phyloP scores from a whole-genome alignment of 495 filamentous ascomycete genomes.

The Xylaria cubensis region DNA sequence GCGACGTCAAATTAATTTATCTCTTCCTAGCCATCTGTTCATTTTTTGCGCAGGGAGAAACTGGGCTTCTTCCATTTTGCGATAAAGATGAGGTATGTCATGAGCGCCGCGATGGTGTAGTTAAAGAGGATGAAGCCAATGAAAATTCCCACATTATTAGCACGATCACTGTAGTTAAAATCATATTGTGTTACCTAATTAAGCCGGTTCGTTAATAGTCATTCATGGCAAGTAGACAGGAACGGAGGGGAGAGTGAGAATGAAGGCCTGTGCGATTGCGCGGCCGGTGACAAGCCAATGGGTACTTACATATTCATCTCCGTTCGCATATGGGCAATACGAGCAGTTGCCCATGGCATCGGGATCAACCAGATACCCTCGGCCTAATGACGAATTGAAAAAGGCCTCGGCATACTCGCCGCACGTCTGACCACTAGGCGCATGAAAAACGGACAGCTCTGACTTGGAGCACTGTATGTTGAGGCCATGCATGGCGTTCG shows the following conservation, averaged over 20 bases:
- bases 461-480: slow-evolving; percentile 61
- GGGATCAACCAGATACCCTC: slow-evolving; percentile 55
- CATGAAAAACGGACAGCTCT: slow-evolving; percentile 62
- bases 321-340: slow-evolving; percentile 56
- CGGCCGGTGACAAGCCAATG: background rate
- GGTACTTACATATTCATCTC: slow-evolving; percentile 30
- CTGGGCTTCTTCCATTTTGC: slow-evolving; percentile 28
- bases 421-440: slow-evolving; percentile 60
- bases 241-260: background rate
- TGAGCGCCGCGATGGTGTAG: slow-evolving; percentile 34
- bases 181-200: slow-evolving; percentile 13
- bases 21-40: background rate
- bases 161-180: slow-evolving; percentile 26
- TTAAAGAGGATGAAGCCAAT: slow-evolving; percentile 45
- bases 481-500: slow-evolving; percentile 62
- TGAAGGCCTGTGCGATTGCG: background rate
- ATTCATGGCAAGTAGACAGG: background rate
- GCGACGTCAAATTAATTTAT: background rate
- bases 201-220: background rate
- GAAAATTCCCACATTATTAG: slow-evolving; percentile 39
- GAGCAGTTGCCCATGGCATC: slow-evolving; percentile 59
- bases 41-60: background rate
- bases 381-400: slow-evolving; percentile 50
- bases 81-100: slow-evolving; percentile 36
- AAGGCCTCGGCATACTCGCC: slow-evolving; percentile 63